These are phyloP conservation scores for Trichocomaceae sp. DNA, from an alignment of 2,329 filamentous ascomycete genomes.

Conservation along the genomic window DNA sequence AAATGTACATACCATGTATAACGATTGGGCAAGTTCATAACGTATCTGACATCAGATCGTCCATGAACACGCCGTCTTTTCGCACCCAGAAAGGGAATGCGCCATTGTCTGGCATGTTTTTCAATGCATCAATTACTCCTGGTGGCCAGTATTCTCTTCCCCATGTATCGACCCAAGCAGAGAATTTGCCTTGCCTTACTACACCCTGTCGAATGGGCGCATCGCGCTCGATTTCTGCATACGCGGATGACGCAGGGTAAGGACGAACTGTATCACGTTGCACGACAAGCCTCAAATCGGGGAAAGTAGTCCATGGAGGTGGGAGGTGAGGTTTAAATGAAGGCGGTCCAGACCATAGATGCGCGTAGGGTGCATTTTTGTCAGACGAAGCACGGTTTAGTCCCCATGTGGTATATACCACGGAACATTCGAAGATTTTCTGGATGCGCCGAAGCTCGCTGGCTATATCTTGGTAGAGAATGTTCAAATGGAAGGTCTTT, in stretches of 20 bases:
- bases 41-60: slow-evolving; percentile 12
- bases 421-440: slow-evolving; percentile 30
- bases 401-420: slow-evolving; percentile 34
- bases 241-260: slow-evolving; percentile 29
- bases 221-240: slow-evolving; percentile 29
- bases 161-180: slow-evolving; percentile 33
- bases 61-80: slow-evolving; percentile 20
- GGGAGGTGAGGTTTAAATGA: slow-evolving; percentile 32
- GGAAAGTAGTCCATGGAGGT: slow-evolving; percentile 34
- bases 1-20: neutral
- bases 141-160: slow-evolving; percentile 31
- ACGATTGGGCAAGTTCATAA: neutral
- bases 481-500: slow-evolving; percentile 25
- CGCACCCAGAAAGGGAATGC: slow-evolving; percentile 27
- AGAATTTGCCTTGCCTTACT: slow-evolving; percentile 29
- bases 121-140: slow-evolving; percentile 23
- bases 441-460: slow-evolving; percentile 31
- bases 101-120: slow-evolving; percentile 21
- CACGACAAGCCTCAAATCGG: slow-evolving; percentile 33
- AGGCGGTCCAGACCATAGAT: slow-evolving; percentile 15
- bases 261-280: slow-evolving; percentile 29
- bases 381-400: slow-evolving; percentile 8
- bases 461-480: slow-evolving; percentile 27
- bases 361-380: slow-evolving; percentile 16
- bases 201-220: slow-evolving; percentile 30